Conservation (phyloP, 768 basidiomycete genomes). For the Psilocybe sp. region DNA sequence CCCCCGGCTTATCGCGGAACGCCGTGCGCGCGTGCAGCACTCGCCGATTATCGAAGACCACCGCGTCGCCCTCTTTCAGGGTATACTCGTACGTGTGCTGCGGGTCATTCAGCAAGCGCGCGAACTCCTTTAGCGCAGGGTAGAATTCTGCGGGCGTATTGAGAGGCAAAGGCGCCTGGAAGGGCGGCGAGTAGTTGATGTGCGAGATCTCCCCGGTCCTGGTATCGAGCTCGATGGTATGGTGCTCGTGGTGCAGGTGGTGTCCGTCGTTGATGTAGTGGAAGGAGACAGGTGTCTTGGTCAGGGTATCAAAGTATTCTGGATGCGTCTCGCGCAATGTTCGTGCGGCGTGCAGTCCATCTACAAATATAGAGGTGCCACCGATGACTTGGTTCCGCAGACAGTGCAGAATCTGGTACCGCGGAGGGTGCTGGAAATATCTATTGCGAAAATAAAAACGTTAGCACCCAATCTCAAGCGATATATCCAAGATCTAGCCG, state of each 20-base stretch:
- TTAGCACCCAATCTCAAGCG: background rate
- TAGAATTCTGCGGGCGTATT: slow-evolving; percentile 58
- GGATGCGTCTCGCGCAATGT: slow-evolving; percentile 46
- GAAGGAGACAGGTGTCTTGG: slow-evolving; percentile 69
- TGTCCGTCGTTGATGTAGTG: slow-evolving; percentile 92
- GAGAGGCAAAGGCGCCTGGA: slow-evolving; percentile 77
- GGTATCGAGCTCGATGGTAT: slow-evolving; percentile 64
- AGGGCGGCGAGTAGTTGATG: slow-evolving; percentile 93
- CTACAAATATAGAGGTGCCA: slow-evolving; percentile 85
- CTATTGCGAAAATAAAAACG: slow-evolving; percentile 34
- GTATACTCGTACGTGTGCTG: slow-evolving; percentile 57
- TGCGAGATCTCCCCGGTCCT: slow-evolving; percentile 40
- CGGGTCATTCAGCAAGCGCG: slow-evolving; percentile 50
- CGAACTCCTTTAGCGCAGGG: slow-evolving; percentile 60
- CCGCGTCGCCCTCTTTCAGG: slow-evolving; percentile 79
- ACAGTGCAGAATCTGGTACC: slow-evolving; percentile 91
- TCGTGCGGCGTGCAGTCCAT: slow-evolving; percentile 66
- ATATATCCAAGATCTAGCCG: background rate
- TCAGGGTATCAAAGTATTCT: slow-evolving; percentile 55
- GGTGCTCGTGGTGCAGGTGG: slow-evolving; percentile 69
- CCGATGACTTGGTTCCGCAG: slow-evolving; percentile 82
- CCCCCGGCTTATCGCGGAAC: slow-evolving; percentile 48
- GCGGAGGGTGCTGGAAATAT: slow-evolving; percentile 89
- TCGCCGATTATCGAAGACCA: slow-evolving; percentile 89
- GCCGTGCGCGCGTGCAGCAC: slow-evolving; percentile 85